Evolutionary conservation across 208 protist species (phyloP), one percentile per base, ranked within the genome.

Genomic region (Leishmania major): DNA sequence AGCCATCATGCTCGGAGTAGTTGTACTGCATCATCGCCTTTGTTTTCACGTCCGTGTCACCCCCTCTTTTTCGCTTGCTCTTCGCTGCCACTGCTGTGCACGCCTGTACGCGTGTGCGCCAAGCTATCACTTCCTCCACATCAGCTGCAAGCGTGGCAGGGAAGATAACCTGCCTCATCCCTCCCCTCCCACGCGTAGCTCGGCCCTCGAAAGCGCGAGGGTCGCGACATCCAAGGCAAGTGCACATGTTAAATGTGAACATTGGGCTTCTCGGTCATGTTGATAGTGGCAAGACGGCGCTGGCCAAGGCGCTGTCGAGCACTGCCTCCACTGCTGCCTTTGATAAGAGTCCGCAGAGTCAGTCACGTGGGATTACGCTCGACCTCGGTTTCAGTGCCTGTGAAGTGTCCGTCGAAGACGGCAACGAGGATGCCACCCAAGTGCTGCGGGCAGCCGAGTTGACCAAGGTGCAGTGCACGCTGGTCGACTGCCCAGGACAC

Each of bases 401-500:
- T 67, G 75, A 88, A 37, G 55, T 83, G 35, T 64, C 79, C 13
- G 47, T 22, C 17, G 60, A 83, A 64, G 87, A 82, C 45, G 87
- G 87, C 73, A 81, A 57, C 35, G 76, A 43, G 31, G 81, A 79
- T 0, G 67, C 69, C n/a, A 49, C 69, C 11, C 8, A 45, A 35
- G 59, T 88, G 22, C 82, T 91, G 0, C 8, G 25, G 15, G 35
- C 35, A 3, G 84, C 81, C 7, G 79, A 79, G 0, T 62, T 94
- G 71, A 69, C 87, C 6, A 73, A 85, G 25, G 75, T 97, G 43
- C 88, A 94, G 79, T 98, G 95, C 83, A 99, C 99, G 25, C 89
- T 99, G 10, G 99, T 99, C 1, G 99, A 99, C 83, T 99, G 99
- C 87, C 99, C 99, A 28, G 99, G 99, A 7, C 99, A 99, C 86